Evolutionary conservation across 441 rosid species (phyloP).

Genomic region (Arabidopsis hybrid): DNA sequence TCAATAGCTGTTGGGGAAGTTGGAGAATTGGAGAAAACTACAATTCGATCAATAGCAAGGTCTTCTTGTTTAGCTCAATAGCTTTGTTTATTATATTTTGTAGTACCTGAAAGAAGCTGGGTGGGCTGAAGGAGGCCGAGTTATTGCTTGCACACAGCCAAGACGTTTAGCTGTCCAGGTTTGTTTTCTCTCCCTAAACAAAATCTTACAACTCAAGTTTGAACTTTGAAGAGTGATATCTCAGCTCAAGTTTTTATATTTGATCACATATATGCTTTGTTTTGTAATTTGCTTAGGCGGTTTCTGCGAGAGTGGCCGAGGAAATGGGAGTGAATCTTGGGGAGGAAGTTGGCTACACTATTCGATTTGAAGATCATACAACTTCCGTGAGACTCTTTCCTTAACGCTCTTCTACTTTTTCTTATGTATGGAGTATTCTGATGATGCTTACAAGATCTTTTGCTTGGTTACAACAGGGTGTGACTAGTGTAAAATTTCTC

Average conservation of each 20-base stretch:
- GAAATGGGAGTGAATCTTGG: slow-evolving; percentile 98
- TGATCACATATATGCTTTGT: not conserved
- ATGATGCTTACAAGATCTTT: slow-evolving; percentile 31
- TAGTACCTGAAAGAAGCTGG: slow-evolving; percentile 98
- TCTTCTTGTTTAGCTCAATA: slow-evolving; percentile 10
- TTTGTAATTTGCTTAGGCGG: slow-evolving; percentile 60
- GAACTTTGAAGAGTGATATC: not conserved
- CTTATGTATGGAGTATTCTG: slow-evolving; percentile 28
- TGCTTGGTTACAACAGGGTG: slow-evolving; percentile 67
- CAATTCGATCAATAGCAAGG: not conserved
- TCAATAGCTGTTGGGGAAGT: slow-evolving; percentile 14
- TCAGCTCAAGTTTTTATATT: not conserved
- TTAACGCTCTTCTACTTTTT: slow-evolving; percentile 5
- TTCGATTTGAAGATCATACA: slow-evolving; percentile 91
- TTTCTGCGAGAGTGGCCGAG: slow-evolving; percentile 95
- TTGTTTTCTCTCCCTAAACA: slow-evolving; percentile 18
- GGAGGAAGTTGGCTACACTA: slow-evolving; percentile 94
- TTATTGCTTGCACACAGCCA: slow-evolving; percentile 98
- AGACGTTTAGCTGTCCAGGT: slow-evolving; percentile 98
- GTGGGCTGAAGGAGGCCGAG: slow-evolving; percentile 97
- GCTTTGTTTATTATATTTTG: slow-evolving; percentile 36
- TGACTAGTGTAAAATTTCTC: slow-evolving; percentile 86
- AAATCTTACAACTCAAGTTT: slow-evolving; percentile 18
- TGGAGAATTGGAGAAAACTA: slow-evolving; percentile 1
- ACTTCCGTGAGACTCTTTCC: slow-evolving; percentile 61